A percentile compares a stretch with the other conserved stretches of the same genome.
Conservation (phyloP, 1,284 basidiomycete species). For the Ceratobasidium papillatum region DNA sequence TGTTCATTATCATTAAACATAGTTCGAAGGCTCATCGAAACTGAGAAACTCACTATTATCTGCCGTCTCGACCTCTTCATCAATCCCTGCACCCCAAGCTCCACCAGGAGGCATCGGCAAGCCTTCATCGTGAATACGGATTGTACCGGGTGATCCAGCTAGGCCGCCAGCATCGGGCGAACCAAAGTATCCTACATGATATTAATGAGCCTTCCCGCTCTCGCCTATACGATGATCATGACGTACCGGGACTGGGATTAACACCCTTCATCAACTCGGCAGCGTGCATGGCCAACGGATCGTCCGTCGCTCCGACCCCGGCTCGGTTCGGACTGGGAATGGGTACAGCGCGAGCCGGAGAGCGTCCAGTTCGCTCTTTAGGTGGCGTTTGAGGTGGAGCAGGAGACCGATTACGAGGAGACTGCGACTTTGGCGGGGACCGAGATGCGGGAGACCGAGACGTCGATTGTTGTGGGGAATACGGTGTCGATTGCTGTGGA, state of each 20-base stretch:
- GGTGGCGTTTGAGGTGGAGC: slow-evolving; percentile 2
- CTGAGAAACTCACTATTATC: neutral
- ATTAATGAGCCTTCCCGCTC: neutral
- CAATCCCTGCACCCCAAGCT: slow-evolving; percentile 2
- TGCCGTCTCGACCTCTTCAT: neutral
- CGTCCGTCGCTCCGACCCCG: slow-evolving; percentile 6
- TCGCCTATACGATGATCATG: neutral
- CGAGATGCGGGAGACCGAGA: neutral
- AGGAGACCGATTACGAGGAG: neutral
- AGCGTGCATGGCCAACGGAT: slow-evolving; percentile 29
- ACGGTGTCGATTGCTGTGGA: neutral
- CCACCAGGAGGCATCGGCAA: slow-evolving; percentile 17
- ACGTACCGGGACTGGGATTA: neutral
- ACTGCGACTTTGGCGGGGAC: neutral
- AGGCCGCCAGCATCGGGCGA: neutral
- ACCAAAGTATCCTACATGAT: neutral
- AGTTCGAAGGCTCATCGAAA: neutral
- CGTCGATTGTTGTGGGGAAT: neutral
- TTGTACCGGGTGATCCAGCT: slow-evolving; percentile 19
- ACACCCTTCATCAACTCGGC: slow-evolving; percentile 35
- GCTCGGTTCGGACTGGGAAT: neutral
- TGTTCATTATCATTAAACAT: neutral
- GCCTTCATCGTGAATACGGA: slow-evolving; percentile 17
- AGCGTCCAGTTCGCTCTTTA: neutral
- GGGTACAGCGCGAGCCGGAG: neutral